Conservation (phyloP, 495 filamentous ascomycete species). For the Lasiosphaeris hirsuta region DNA sequence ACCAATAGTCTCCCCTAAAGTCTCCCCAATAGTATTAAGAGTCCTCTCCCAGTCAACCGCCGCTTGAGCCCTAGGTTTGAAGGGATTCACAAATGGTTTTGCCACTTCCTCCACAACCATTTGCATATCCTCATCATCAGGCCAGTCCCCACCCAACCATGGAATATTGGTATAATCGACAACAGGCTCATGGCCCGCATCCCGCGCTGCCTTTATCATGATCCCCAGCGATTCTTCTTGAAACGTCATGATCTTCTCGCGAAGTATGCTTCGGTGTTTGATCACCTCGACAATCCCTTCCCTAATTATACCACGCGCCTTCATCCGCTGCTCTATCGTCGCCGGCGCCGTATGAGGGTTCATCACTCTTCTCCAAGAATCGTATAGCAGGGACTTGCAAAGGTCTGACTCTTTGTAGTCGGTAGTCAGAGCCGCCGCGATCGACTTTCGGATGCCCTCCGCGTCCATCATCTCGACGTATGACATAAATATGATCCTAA, state of each 20-base stretch:
- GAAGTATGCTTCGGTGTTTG: constrained; percentile 9
- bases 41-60: too few relatives aligned
- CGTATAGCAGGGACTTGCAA: constrained; percentile 31
- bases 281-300: constrained; percentile 14
- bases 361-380: constrained; percentile 24
- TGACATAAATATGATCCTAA: constrained; percentile 36
- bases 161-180: constrained; percentile 24
- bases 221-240: constrained; percentile 22
- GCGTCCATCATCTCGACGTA: constrained; percentile 36
- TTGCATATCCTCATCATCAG: neutral
- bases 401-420: constrained; percentile 26
- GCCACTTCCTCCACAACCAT: neutral
- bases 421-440: constrained; percentile 28
- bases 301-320: constrained; percentile 9
- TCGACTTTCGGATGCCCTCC: constrained; percentile 29
- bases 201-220: constrained; percentile 25
- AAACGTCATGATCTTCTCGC: constrained; percentile 15
- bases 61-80: neutral
- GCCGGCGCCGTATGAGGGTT: neutral
- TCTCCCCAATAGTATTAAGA: too few relatives aligned
- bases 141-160: constrained; percentile 16
- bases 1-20: too few relatives aligned
- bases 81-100: neutral
- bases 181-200: constrained; percentile 15
- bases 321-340: neutral